A percentile compares a stretch with the other conserved stretches of the same genome.
These are phyloP conservation scores for Pachysolen tannophilus DNA, from an alignment of 805 yeast species.

Conservation along the genomic window DNA sequence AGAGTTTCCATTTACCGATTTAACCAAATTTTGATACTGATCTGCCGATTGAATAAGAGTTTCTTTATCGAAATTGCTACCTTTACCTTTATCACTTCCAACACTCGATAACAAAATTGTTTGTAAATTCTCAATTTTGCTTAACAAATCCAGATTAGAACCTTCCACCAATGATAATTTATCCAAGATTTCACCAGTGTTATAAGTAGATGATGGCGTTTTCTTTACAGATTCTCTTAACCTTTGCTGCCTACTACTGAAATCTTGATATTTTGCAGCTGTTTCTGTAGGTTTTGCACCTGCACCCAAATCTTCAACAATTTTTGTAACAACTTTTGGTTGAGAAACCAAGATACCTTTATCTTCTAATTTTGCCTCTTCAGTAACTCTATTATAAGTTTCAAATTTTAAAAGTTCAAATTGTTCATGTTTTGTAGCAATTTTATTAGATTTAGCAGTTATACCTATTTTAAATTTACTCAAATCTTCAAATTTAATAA, in stretches of 20 bases:
- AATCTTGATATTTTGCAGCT: constrained; percentile 5
- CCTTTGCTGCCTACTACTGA: constrained; percentile 14
- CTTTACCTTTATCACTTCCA: background rate
- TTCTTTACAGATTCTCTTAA: constrained; percentile 11
- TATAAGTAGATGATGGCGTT: background rate
- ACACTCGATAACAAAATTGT: background rate
- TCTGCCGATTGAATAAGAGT: background rate
- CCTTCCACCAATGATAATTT: constrained; percentile 2
- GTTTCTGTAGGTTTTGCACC: background rate
- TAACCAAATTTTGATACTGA: background rate
- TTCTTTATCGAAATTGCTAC: too few species aligned
- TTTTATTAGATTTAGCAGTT: constrained; percentile 36
- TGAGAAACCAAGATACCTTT: constrained; percentile 39
- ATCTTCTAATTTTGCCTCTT: constrained; percentile 47
- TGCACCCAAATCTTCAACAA: constrained; percentile 13
- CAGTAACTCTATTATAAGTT: constrained; percentile 43
- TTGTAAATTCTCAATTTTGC: constrained; percentile 5
- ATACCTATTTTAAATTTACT: constrained; percentile 42
- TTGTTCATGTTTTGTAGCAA: constrained; percentile 35
- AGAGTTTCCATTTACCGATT: background rate
- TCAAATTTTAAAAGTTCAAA: constrained; percentile 59
- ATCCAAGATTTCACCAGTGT: background rate
- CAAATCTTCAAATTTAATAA: constrained; percentile 34
- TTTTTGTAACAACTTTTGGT: constrained; percentile 36
- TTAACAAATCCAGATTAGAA: constrained; percentile 5